Conservation (phyloP, 2,329 filamentous ascomycete genomes). For the Colletotrichum plurivorum region DNA sequence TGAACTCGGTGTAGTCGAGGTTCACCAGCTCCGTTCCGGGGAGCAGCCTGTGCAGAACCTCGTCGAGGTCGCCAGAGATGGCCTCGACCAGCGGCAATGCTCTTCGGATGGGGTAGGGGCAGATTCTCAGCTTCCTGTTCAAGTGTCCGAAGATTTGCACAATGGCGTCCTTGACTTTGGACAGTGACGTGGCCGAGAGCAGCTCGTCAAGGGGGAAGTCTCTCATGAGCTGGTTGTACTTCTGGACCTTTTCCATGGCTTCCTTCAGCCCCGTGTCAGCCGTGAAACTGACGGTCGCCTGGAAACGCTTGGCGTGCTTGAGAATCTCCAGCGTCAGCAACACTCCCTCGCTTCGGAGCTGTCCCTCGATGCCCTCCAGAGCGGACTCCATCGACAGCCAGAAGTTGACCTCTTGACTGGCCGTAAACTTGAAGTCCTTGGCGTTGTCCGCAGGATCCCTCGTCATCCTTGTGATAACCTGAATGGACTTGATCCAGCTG, state of each 20-base stretch:
- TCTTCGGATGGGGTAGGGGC: constrained; percentile 92
- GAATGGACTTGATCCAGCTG: constrained; percentile 98
- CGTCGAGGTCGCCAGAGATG: constrained; percentile 93
- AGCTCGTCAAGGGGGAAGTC: constrained; percentile 98
- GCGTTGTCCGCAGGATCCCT: constrained; percentile 79
- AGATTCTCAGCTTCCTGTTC: constrained; percentile 98
- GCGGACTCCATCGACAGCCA: constrained; percentile 98
- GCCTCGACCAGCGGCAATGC: constrained; percentile 96
- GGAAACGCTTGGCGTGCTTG: constrained; percentile 97
- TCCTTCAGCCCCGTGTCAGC: constrained; percentile 97
- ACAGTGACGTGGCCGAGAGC: constrained; percentile 88
- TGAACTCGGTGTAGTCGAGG: constrained; percentile 92
- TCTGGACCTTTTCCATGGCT: constrained; percentile 94
- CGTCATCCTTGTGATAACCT: constrained; percentile 94
- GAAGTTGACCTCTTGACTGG: constrained; percentile 98
- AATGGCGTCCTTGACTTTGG: constrained; percentile 91
- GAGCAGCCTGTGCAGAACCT: constrained; percentile 86
- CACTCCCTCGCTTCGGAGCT: constrained; percentile 91
- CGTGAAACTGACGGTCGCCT: constrained; percentile 96
- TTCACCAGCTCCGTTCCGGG: constrained; percentile 92
- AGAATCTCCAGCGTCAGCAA: constrained; percentile 93
- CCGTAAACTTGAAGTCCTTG: constrained; percentile 71
- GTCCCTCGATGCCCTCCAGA: constrained; percentile 90
- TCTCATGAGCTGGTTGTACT: constrained; percentile 99
- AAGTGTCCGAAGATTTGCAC: constrained; percentile 92